A percentile compares a stretch with the other conserved stretches of the same genome.
phyloP scores from a whole-genome alignment of 257 asterid genomes.

The Paulownia fortunei region DNA sequence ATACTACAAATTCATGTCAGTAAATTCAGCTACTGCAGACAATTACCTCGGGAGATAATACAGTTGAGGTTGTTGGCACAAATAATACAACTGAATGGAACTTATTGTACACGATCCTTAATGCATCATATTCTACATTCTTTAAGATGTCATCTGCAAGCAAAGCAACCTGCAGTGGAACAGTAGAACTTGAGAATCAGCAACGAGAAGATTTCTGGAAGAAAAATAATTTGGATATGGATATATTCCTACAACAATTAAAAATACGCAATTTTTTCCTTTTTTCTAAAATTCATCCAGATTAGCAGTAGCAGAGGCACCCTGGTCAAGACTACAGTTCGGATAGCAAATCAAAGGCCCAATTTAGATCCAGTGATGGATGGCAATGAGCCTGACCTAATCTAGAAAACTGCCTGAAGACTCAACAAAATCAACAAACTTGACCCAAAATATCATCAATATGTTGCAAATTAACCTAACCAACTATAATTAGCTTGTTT shows the following conservation, averaged over 20 bases:
- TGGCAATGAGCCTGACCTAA: neutral
- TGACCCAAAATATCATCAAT: neutral
- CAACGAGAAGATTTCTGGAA: neutral
- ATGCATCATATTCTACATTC: slow-evolving; percentile 85
- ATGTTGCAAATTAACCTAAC: neutral
- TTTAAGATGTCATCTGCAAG: slow-evolving; percentile 92
- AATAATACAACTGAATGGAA: slow-evolving; percentile 85
- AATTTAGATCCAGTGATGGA: neutral
- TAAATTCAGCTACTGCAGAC: slow-evolving; percentile 20
- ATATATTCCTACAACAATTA: neutral
- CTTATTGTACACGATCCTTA: slow-evolving; percentile 85
- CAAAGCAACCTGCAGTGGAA: slow-evolving; percentile 77
- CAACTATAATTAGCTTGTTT: neutral
- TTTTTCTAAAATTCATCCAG: neutral
- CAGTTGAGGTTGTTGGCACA: slow-evolving; percentile 72
- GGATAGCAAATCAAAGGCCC: neutral
- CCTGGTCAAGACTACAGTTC: neutral
- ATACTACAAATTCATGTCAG: slow-evolving; percentile 4
- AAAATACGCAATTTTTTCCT: neutral
- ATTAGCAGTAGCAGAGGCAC: neutral
- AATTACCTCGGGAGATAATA: slow-evolving; percentile 89
- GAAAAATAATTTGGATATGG: neutral
- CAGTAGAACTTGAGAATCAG: slow-evolving; percentile 14
- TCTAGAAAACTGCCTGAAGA: neutral
- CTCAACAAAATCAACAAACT: neutral